Percentiles rank a stretch among this genome's conserved stretches.
These are phyloP conservation scores for Asterophora parasitica DNA, from an alignment of 768 basidiomycete genomes.

Conservation along the genomic window DNA sequence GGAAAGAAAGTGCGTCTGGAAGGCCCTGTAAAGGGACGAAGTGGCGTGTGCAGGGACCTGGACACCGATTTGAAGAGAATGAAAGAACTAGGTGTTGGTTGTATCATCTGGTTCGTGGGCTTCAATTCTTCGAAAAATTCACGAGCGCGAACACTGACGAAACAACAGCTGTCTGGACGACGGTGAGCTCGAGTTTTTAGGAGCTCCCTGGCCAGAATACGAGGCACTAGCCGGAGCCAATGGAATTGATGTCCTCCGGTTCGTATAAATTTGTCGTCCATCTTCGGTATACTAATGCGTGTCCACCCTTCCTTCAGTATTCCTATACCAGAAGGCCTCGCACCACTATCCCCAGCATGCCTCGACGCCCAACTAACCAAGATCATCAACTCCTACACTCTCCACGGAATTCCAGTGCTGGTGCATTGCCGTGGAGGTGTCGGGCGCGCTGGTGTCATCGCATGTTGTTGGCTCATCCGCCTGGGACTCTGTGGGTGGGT, in stretches of 20 bases:
- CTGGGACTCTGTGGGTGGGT: constrained; percentile 84
- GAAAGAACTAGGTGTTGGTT: constrained; percentile 66
- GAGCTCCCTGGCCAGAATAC: constrained; percentile 85
- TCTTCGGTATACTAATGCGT: not conserved
- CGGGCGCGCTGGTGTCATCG: constrained; percentile 87
- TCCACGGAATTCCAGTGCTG: constrained; percentile 65
- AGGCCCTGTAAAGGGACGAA: constrained; percentile 74
- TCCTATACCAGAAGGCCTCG: constrained; percentile 86
- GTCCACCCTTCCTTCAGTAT: constrained; percentile 42
- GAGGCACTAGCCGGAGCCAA: constrained; percentile 50
- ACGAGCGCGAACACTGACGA: not conserved
- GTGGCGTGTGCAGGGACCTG: constrained; percentile 80
- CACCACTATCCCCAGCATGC: constrained; percentile 52
- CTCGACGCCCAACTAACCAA: constrained; percentile 65
- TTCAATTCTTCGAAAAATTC: too few relatives aligned
- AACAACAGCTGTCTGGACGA: constrained; percentile 74
- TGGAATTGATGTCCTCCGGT: constrained; percentile 79
- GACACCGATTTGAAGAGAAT: constrained; percentile 73
- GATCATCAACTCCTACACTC: constrained; percentile 68
- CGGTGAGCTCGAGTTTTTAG: constrained; percentile 76
- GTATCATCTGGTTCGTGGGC: constrained; percentile 70
- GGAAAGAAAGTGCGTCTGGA: constrained; percentile 88
- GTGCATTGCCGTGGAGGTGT: constrained; percentile 95
- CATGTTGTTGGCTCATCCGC: constrained; percentile 89
- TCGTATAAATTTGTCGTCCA: constrained; percentile 21